These are phyloP conservation scores for Claviceps pazoutovae DNA, from an alignment of 2,329 filamentous ascomycete genomes.

Conservation along the genomic window DNA sequence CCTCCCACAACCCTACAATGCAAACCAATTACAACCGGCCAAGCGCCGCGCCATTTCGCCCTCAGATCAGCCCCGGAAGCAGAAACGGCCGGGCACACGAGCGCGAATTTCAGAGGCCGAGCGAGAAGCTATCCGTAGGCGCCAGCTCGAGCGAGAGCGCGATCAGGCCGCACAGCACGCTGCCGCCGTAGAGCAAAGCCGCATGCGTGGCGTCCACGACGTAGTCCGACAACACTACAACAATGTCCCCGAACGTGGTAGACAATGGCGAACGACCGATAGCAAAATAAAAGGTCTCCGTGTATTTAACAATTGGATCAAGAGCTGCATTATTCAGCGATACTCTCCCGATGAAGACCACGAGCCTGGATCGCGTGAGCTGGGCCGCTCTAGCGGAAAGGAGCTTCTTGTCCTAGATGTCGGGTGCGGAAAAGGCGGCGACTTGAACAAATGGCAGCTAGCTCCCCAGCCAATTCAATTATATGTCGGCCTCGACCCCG, in stretches of 20 bases:
- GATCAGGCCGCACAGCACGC: slow-evolving; percentile 24
- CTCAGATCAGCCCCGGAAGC: slow-evolving; percentile 46
- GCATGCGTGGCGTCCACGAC: slow-evolving; percentile 51
- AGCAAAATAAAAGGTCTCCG: slow-evolving; percentile 90
- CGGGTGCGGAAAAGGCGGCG: slow-evolving; percentile 92
- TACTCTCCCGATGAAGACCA: slow-evolving; percentile 75
- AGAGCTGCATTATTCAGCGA: slow-evolving; percentile 93
- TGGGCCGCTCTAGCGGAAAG: slow-evolving; percentile 35
- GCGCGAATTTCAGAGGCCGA: slow-evolving; percentile 54
- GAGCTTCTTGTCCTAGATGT: slow-evolving; percentile 78
- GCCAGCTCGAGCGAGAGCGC: slow-evolving; percentile 42
- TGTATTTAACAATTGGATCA: slow-evolving; percentile 98
- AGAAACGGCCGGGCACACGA: slow-evolving; percentile 53
- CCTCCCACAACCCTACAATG: slow-evolving; percentile 47
- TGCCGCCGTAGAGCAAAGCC: slow-evolving; percentile 23
- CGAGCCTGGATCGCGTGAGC: slow-evolving; percentile 43
- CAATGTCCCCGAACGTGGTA: slow-evolving; percentile 78
- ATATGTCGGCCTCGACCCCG: slow-evolving; percentile 89
- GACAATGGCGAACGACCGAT: slow-evolving; percentile 88
- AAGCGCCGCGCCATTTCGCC: slow-evolving; percentile 43
- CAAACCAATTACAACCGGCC: slow-evolving; percentile 41
- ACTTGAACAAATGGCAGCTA: slow-evolving; percentile 90
- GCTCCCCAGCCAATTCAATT: slow-evolving; percentile 82
- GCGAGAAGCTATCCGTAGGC: slow-evolving; percentile 51
- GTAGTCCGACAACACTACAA: slow-evolving; percentile 93